phyloP scores from a whole-genome alignment of 2,329 filamentous ascomycete genomes.

The Magnaporthiopsis rhizophila region DNA sequence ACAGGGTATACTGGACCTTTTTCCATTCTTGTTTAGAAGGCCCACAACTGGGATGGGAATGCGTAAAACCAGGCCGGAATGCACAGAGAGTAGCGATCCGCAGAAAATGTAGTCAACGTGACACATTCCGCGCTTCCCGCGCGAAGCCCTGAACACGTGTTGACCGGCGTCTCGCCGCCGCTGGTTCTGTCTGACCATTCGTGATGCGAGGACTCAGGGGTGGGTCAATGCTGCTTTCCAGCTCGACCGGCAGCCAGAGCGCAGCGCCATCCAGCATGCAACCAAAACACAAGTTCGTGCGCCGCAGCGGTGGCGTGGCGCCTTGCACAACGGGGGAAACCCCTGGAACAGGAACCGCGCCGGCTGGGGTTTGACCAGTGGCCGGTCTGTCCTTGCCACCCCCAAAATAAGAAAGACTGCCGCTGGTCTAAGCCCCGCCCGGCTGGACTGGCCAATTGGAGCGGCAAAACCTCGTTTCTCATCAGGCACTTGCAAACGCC shows the following conservation, averaged over 20 bases:
- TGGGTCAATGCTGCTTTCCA: no score
- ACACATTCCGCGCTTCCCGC: no score
- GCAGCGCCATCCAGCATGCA: no score
- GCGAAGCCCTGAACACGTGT: not conserved
- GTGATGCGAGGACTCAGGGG: no score
- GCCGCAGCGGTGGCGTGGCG: not conserved
- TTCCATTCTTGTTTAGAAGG: not conserved
- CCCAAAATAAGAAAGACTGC: not conserved
- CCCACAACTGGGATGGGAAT: no score
- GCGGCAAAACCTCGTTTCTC: not conserved
- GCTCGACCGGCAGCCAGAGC: no score
- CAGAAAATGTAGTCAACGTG: not conserved
- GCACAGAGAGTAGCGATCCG: no score
- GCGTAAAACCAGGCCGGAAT: no score
- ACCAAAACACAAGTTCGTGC: not conserved
- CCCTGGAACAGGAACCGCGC: not conserved
- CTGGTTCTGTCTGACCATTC: no score
- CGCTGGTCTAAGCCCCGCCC: not conserved
- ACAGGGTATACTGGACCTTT: not conserved
- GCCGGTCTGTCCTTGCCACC: not conserved
- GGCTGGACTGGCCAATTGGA: not conserved
- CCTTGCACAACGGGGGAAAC: not conserved
- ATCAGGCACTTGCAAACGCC: not conserved
- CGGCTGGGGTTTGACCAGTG: not conserved
- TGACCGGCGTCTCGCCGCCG: not conserved